Evolutionary conservation across 2,329 filamentous ascomycete species (phyloP), one percentile per base, ranked within the genome.

Genomic region (Ilyonectria destructans): DNA sequence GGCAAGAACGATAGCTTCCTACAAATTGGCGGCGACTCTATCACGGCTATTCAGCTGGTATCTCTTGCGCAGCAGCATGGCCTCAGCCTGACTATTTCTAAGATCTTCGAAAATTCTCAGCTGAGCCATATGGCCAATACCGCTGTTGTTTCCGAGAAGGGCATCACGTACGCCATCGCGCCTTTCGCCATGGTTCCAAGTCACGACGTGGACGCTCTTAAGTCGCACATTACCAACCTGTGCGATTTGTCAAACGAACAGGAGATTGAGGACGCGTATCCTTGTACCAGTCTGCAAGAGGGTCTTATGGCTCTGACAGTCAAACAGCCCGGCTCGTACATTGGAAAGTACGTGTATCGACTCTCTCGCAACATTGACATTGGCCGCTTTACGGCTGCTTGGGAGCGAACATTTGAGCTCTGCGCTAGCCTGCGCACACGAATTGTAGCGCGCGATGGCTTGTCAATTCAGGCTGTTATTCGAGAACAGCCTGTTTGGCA

Each of bases 1-100:
- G 78, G 80, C 8, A 64, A 76, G 3, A 58, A 71, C 10, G 70
- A 75, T 51, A 69, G 68, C 49, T 78, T 78, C 65, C 75, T 78
- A 52, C 61, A 58, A 15, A 67, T 77, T 4, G 76, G 76, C 1
- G 76, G 76, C 2, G 73, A 77, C 46, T 78, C 76, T 1, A 69
- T 77, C n/a, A 62, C 54, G 1, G 71, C 74, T 6, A 77, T 76
- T 35, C 70, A 67, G 29, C 55, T 74, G 1, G 73, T 75, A 7
- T 52, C 49, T 10, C 17, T 35, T 19, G 64, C 64, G 3, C 58
- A 60, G 7, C 46, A 62, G 19, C 23, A 51, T 12, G 51, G 64
- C 19, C 58, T 67, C 2, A 35, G 21, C 12, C 17, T 67, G 3
- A 35, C 35, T 0, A 49, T 67, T 31, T 43, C 57, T 0, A 37